Evolutionary conservation across 495 filamentous ascomycete species (phyloP).

Genomic region (Rusavskia elegans): DNA sequence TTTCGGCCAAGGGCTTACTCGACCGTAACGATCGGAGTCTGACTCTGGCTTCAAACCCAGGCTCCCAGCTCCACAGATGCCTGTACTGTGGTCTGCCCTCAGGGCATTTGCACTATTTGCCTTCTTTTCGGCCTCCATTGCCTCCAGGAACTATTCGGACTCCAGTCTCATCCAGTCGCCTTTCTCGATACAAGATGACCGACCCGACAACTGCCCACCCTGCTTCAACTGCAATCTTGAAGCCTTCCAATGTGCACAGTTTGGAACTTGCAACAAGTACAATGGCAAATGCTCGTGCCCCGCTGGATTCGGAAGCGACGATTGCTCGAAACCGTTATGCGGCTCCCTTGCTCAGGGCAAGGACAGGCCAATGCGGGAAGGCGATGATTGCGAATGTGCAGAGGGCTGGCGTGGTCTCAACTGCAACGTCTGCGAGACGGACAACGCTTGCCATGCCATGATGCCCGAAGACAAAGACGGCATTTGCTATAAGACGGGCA

Average conservation of each 20-base stretch:
- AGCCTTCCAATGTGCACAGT: conserved; percentile 79
- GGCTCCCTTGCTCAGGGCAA: conserved; percentile 69
- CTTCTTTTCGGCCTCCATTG: conserved; percentile 4
- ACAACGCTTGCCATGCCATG: conserved; percentile 70
- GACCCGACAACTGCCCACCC: conserved; percentile 43
- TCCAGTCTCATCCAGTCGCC: conserved; percentile 8
- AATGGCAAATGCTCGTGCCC: conserved; percentile 88
- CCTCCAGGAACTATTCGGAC: conserved; percentile 10
- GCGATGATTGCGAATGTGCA: conserved; percentile 63
- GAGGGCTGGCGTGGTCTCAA: conserved; percentile 98
- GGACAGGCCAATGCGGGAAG: conserved; percentile 54
- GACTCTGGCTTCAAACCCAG: too few species aligned
- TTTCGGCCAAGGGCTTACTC: not conserved
- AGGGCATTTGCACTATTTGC: conserved; percentile 1
- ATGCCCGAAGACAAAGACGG: conserved; percentile 65
- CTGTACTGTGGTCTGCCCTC: conserved; percentile 3
- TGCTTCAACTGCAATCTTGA: conserved; percentile 97
- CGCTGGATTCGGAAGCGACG: conserved; percentile 79
- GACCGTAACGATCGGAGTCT: not conserved
- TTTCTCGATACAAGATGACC: conserved; percentile 38
- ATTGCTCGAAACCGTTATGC: conserved; percentile 78
- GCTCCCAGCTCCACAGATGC: conserved; percentile 7
- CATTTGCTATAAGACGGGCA: conserved; percentile 80
- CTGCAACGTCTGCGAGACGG: conserved; percentile 83
- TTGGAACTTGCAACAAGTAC: conserved; percentile 64